Evolutionary conservation across 2,329 filamentous ascomycete genomes (phyloP).

Genomic region (Clarireedia hainanense): DNA sequence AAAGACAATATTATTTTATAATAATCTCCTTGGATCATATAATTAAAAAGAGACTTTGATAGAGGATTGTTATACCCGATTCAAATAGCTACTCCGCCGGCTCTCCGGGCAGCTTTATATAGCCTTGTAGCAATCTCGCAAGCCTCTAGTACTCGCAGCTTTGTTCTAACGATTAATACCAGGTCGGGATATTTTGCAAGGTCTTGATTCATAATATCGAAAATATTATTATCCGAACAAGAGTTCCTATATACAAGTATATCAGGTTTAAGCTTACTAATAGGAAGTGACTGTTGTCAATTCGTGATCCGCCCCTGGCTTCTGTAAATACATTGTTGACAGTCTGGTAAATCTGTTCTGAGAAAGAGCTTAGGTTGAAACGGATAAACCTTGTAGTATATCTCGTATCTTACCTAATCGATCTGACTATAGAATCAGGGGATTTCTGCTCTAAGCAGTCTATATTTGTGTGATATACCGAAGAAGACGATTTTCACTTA

Average conservation of each 20-base stretch:
- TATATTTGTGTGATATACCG: slow-evolving; percentile 15
- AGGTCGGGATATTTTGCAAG: slow-evolving; percentile 1
- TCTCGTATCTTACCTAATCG: slow-evolving; percentile 14
- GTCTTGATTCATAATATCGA: slow-evolving; percentile 1
- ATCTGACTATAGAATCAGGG: slow-evolving; percentile 17
- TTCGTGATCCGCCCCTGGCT: slow-evolving; percentile 13
- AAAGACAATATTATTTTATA: not conserved
- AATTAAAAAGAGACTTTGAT: not conserved
- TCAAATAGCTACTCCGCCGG: not conserved
- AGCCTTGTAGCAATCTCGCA: not conserved
- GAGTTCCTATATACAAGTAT: slow-evolving; percentile 5
- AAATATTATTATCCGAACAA: not conserved
- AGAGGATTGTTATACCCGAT: slow-evolving; percentile 5
- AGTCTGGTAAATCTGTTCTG: slow-evolving; percentile 13
- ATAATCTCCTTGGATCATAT: slow-evolving; percentile 3
- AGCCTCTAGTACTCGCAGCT: slow-evolving; percentile 4
- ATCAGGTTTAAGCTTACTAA: slow-evolving; percentile 6
- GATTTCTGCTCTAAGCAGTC: slow-evolving; percentile 13
- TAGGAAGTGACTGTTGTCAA: slow-evolving; percentile 1
- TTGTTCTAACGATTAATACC: slow-evolving; percentile 1
- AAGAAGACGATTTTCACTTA: slow-evolving; percentile 11
- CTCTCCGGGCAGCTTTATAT: slow-evolving; percentile 1
- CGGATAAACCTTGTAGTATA: slow-evolving; percentile 14
- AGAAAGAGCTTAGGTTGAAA: slow-evolving; percentile 15
- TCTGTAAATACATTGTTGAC: slow-evolving; percentile 15